Evolutionary conservation across 2,329 filamentous ascomycete genomes (phyloP).

Genomic region (Teratosphaeria gauchensis): DNA sequence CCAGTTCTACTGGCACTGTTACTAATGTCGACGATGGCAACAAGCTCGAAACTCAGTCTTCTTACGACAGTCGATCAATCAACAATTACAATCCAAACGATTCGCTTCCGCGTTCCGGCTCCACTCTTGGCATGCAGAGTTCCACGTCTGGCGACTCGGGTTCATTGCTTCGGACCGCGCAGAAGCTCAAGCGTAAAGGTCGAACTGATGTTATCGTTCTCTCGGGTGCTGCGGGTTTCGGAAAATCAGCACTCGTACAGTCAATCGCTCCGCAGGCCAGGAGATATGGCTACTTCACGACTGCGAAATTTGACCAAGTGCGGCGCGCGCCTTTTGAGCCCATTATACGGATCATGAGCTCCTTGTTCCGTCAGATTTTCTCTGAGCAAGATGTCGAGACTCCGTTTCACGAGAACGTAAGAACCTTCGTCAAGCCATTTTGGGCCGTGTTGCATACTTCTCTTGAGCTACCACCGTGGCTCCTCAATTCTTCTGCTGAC

Average conservation of each 20-base stretch:
- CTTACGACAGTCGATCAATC: constrained; percentile 8
- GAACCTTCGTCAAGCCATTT: constrained; percentile 46
- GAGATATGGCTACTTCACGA: constrained; percentile 50
- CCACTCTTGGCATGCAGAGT: neutral
- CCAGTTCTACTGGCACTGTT: neutral
- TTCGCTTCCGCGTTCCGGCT: constrained; percentile 10
- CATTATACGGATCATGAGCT: constrained; percentile 50
- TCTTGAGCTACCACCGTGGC: constrained; percentile 60
- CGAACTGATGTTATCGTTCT: constrained; percentile 54
- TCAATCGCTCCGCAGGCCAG: constrained; percentile 48
- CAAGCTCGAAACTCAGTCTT: constrained; percentile 10
- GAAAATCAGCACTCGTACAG: constrained; percentile 52
- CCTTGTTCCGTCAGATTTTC: constrained; percentile 54
- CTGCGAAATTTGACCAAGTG: constrained; percentile 50
- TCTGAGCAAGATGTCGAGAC: constrained; percentile 54
- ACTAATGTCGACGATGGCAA: constrained; percentile 3
- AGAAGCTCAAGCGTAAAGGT: constrained; percentile 41
- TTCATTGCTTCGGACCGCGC: constrained; percentile 30
- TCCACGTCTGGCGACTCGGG: constrained; percentile 14
- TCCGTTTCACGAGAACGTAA: constrained; percentile 50
- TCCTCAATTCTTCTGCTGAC: constrained; percentile 23
- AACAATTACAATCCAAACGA: constrained; percentile 12
- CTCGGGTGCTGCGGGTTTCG: constrained; percentile 47
- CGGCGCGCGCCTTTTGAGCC: constrained; percentile 53
- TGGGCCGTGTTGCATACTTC: constrained; percentile 49